Percentiles rank a stretch among this genome's conserved stretches.
phyloP scores from a whole-genome alignment of 805 yeast genomes.

The Candida ulmi region DNA sequence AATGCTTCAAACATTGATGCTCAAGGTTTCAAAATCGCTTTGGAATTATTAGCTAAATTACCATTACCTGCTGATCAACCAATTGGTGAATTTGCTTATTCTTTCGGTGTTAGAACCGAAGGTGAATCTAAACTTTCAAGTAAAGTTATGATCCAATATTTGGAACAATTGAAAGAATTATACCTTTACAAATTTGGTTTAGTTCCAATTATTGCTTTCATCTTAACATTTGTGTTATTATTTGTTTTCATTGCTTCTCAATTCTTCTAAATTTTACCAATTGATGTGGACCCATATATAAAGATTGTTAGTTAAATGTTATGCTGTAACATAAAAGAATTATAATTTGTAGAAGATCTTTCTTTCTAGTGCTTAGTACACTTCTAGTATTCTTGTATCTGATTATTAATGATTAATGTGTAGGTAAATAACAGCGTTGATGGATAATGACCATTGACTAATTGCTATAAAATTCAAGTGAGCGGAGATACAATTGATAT shows the following conservation, averaged over 20 bases:
- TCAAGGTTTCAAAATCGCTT: slow-evolving; percentile 45
- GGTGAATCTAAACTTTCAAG: slow-evolving; percentile 47
- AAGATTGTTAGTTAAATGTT: too few relatives aligned
- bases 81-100: slow-evolving; percentile 44
- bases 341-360: too few relatives aligned
- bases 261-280: slow-evolving; percentile 9
- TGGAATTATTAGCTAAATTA: slow-evolving; percentile 41
- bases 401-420: too few relatives aligned
- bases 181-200: slow-evolving; percentile 41
- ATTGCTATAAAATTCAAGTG: too few relatives aligned
- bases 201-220: slow-evolving; percentile 28
- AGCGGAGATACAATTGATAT: too few relatives aligned
- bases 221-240: slow-evolving; percentile 26
- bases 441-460: too few relatives aligned
- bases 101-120: slow-evolving; percentile 49
- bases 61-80: slow-evolving; percentile 32
- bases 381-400: too few relatives aligned
- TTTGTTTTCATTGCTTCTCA: slow-evolving; percentile 23
- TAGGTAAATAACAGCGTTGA: too few relatives aligned
- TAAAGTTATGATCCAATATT: slow-evolving; percentile 42
- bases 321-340: too few relatives aligned
- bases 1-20: slow-evolving; percentile 32
- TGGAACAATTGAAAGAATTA: slow-evolving; percentile 40
- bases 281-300: too few relatives aligned
- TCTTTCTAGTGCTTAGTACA: too few relatives aligned